Evolutionary conservation across 192 early-diverging fungal genomes (phyloP).

Genomic region (Geranomyces variabilis): DNA sequence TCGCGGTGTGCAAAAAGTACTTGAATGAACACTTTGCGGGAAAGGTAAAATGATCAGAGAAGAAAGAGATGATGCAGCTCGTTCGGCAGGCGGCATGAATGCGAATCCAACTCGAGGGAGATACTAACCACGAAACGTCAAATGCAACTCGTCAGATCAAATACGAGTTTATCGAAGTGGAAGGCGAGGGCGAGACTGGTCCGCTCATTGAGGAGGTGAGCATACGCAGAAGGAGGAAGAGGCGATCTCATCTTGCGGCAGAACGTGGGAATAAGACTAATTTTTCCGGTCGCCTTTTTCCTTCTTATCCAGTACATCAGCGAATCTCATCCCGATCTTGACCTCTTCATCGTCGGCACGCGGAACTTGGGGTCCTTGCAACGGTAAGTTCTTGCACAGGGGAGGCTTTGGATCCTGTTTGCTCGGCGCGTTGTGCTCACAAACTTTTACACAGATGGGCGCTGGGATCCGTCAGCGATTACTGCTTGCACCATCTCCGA

Average conservation of each 20-base stretch:
- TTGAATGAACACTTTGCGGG: conserved; percentile 9
- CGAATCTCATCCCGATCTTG: conserved; percentile 30
- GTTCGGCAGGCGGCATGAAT: neutral
- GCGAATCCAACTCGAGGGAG: neutral
- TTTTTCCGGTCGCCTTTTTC: too few species aligned
- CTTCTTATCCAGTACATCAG: conserved; percentile 19
- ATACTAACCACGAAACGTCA: neutral
- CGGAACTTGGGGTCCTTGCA: conserved; percentile 29
- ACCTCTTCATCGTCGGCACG: conserved; percentile 36
- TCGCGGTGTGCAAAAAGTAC: conserved; percentile 30
- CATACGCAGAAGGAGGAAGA: too few species aligned
- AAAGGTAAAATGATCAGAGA: neutral
- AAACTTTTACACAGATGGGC: conserved; percentile 31
- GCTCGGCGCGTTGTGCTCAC: too few species aligned
- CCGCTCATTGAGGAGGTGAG: conserved; percentile 41
- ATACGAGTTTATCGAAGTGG: conserved; percentile 37
- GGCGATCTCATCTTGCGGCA: too few species aligned
- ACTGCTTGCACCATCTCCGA: conserved; percentile 35
- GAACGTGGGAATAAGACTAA: too few species aligned
- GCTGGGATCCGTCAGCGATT: conserved; percentile 39
- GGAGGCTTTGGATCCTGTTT: too few species aligned
- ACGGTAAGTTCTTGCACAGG: conserved; percentile 10
- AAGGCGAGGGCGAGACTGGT: conserved; percentile 42
- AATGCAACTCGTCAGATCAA: conserved; percentile 17
- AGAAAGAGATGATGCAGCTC: neutral